phyloP scores from a whole-genome alignment of 768 basidiomycete genomes.

The Xerocomus potaroensis region DNA sequence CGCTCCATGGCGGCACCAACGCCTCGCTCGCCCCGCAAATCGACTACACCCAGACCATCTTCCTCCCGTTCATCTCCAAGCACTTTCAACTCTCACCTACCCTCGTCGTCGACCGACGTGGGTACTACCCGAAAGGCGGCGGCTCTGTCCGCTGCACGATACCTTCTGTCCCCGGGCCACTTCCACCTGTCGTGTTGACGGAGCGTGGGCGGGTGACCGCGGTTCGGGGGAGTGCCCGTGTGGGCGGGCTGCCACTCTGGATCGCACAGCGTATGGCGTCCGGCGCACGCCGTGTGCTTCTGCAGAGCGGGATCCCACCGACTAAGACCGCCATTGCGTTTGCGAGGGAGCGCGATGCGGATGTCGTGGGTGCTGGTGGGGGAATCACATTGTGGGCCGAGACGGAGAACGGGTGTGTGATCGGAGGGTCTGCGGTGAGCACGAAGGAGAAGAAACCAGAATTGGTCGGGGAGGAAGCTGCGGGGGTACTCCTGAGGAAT shows the following conservation, averaged over 20 bases:
- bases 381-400: constrained; percentile 77
- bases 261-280: constrained; percentile 55
- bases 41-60: constrained; percentile 62
- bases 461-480: constrained; percentile 57
- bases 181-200: constrained; percentile 46
- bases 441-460: constrained; percentile 43
- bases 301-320: constrained; percentile 30
- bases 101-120: constrained; percentile 51
- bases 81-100: constrained; percentile 47
- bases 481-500: constrained; percentile 51
- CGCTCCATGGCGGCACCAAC: constrained; percentile 69
- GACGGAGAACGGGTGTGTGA: constrained; percentile 58
- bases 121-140: constrained; percentile 73
- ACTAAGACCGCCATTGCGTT: constrained; percentile 37
- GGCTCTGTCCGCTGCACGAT: constrained; percentile 50
- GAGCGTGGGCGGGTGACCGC: constrained; percentile 50
- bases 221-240: constrained; percentile 59
- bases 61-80: constrained; percentile 62
- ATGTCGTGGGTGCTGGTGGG: constrained; percentile 58
- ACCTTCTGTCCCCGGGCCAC: constrained; percentile 35
- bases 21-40: constrained; percentile 68
- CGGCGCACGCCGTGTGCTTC: constrained; percentile 47
- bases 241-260: constrained; percentile 55
- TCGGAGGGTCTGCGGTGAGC: constrained; percentile 68
- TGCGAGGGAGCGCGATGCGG: constrained; percentile 39